A percentile compares a stretch with the other conserved stretches of the same genome.
phyloP scores from a whole-genome alignment of 2,329 filamentous ascomycete genomes.

The Aureobasidium zeae region DNA sequence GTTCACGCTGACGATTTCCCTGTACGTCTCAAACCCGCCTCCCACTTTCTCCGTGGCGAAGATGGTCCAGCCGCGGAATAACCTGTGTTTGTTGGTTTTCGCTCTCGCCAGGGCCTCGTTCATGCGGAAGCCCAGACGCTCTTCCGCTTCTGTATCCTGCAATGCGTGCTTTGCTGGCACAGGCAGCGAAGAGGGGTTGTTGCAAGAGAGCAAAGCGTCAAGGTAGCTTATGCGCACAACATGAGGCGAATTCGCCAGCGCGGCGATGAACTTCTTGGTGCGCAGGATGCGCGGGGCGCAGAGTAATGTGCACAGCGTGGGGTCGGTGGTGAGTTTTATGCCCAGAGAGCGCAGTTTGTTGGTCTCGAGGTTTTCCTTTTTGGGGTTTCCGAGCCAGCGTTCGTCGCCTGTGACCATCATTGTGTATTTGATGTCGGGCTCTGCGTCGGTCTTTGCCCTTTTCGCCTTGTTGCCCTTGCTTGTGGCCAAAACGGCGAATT shows the following conservation, averaged over 20 bases:
- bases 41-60: constrained; percentile 75
- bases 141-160: constrained; percentile 63
- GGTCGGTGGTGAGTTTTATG: constrained; percentile 70
- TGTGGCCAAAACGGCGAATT: too few relatives aligned
- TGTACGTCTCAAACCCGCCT: constrained; percentile 76
- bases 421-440: constrained; percentile 58
- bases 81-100: constrained; percentile 62
- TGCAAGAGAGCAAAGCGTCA: constrained; percentile 61
- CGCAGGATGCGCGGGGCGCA: constrained; percentile 79
- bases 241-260: constrained; percentile 68
- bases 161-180: constrained; percentile 58
- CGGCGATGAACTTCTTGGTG: constrained; percentile 87
- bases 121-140: constrained; percentile 60
- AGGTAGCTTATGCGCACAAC: constrained; percentile 73
- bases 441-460: constrained; percentile 39
- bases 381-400: constrained; percentile 64
- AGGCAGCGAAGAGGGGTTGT: constrained; percentile 50
- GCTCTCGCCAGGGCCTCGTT: constrained; percentile 60
- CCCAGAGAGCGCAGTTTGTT: constrained; percentile 75
- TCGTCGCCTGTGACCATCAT: constrained; percentile 78
- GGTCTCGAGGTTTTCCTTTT: constrained; percentile 70
- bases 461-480: constrained; percentile 39
- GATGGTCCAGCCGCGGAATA: constrained; percentile 66
- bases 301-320: constrained; percentile 69
- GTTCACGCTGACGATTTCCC: constrained; percentile 77